A percentile compares a stretch with the other conserved stretches of the same genome.
Conservation (phyloP, 306 rosid species). For the Trifolium fragiferum region DNA sequence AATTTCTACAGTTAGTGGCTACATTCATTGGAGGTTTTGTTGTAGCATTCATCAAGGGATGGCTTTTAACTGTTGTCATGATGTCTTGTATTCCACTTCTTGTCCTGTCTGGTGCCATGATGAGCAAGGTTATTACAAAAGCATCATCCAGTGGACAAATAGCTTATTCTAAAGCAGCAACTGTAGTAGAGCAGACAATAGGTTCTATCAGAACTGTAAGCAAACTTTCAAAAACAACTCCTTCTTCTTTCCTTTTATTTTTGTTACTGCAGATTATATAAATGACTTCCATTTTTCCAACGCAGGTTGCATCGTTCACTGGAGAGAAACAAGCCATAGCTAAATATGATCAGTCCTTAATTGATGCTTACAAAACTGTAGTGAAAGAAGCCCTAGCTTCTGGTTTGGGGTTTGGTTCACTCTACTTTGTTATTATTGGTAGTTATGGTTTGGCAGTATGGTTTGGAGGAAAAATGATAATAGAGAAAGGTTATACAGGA, state of each 20-base stretch:
- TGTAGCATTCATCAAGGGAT: constrained; percentile 71
- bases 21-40: constrained; percentile 70
- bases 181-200: constrained; percentile 73
- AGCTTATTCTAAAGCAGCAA: constrained; percentile 73
- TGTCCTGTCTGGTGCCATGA: constrained; percentile 58
- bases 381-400: constrained; percentile 34
- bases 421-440: constrained; percentile 20
- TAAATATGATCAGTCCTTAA: constrained; percentile 16
- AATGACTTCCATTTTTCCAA: neutral
- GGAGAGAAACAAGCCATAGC: constrained; percentile 46
- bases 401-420: constrained; percentile 37
- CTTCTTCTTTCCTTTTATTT: neutral
- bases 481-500: constrained; percentile 76
- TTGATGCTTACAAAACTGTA: constrained; percentile 29
- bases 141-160: constrained; percentile 64
- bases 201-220: constrained; percentile 82
- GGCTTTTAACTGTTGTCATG: constrained; percentile 81
- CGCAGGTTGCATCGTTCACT: constrained; percentile 81
- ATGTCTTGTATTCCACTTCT: constrained; percentile 65
- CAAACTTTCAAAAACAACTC: constrained; percentile 6
- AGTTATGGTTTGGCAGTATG: constrained; percentile 61
- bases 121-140: constrained; percentile 51
- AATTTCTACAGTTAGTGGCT: constrained; percentile 64
- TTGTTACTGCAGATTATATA: constrained; percentile 2
- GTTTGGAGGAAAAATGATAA: constrained; percentile 78